Base-by-base conservation (phyloP, 1,139 yeast species). In the Yamadazyma triangularis region DNA sequence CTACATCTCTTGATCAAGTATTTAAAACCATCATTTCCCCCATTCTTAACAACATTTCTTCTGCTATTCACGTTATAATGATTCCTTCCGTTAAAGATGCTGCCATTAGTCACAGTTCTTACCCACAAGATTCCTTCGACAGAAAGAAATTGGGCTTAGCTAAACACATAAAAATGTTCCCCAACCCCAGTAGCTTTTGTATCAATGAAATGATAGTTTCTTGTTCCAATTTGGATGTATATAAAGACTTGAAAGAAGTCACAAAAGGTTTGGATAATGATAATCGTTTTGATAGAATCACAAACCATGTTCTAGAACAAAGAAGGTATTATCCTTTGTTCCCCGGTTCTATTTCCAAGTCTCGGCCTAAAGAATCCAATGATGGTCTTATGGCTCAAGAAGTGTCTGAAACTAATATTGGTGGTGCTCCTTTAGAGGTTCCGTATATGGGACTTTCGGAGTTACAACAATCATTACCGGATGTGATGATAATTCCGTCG, bases 131-230 rank as follows among this genome's bases (percentile, higher is more conserved):
- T 41, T 65, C 88, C 1, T 70, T 87, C 33, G 86, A 81, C 47
- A 64, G 87, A 38, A 79, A 77, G 44, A 45, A 50, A 10, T 60
- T 84, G 23, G 80, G 77, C 2, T 61, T 88, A 27, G 82, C 88
- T 3, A 83, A 83, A 47, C 79, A 85, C 50, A 70, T 86, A 51
- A 78, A 77, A 45, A 73, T 84, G 32, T 76, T 84, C 48, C 87
- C 96, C 2, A 88, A 91, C 50, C 98, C 98, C 4, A 73, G 87
- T 2, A 74, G 86, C 15, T 85, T 91, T 50, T 79, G 84, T 31
- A 43, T 91, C 16, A 87, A 87, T 47, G 96, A 87, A 47, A 61
- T 79, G 2, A 66, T 79, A 28, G 58, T 89, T 32, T 89, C 94
- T 0, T 73, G 79, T 29, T 82, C 95, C 4, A 82, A 87, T 44